Evolutionary conservation across 192 early-diverging fungal genomes (phyloP).

Genomic region (Spinellus fusiger): DNA sequence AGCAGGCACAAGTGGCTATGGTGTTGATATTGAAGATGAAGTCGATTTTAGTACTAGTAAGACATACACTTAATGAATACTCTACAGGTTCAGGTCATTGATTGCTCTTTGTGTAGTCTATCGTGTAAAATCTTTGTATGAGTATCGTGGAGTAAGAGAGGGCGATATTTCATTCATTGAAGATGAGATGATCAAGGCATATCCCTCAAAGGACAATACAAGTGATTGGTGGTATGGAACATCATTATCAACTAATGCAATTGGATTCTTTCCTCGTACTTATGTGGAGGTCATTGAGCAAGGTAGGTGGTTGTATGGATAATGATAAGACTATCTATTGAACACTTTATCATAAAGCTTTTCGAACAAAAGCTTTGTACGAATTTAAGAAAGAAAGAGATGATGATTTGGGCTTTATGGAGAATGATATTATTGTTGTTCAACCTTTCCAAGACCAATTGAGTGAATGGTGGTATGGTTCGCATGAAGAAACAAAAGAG

Average conservation of each 20-base stretch:
- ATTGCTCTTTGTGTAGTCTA: conserved; percentile 22
- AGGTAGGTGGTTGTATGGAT: conserved; percentile 7
- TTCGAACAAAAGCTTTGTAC: conserved; percentile 35
- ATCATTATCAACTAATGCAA: conserved; percentile 20
- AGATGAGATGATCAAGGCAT: conserved; percentile 49
- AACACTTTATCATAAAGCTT: conserved; percentile 14
- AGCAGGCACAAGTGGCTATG: conserved; percentile 32
- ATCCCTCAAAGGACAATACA: conserved; percentile 44
- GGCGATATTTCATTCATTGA: conserved; percentile 51
- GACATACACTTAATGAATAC: neutral
- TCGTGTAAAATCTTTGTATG: conserved; percentile 36
- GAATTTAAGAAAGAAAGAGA: conserved; percentile 39
- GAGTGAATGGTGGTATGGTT: conserved; percentile 65
- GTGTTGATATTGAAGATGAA: conserved; percentile 33
- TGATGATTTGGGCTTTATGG: conserved; percentile 50
- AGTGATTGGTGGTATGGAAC: conserved; percentile 67
- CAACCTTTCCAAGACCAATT: conserved; percentile 48
- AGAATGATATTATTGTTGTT: conserved; percentile 48
- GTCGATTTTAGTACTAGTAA: conserved; percentile 33
- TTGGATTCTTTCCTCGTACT: conserved; percentile 59
- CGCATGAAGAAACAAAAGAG: conserved; percentile 30
- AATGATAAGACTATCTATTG: neutral
- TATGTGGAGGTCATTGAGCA: conserved; percentile 46
- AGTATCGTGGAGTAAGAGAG: conserved; percentile 45
- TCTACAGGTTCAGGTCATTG: conserved; percentile 4